Evolutionary conservation across 208 protist species (phyloP).

Genomic region (Leishmania tarentolae): DNA sequence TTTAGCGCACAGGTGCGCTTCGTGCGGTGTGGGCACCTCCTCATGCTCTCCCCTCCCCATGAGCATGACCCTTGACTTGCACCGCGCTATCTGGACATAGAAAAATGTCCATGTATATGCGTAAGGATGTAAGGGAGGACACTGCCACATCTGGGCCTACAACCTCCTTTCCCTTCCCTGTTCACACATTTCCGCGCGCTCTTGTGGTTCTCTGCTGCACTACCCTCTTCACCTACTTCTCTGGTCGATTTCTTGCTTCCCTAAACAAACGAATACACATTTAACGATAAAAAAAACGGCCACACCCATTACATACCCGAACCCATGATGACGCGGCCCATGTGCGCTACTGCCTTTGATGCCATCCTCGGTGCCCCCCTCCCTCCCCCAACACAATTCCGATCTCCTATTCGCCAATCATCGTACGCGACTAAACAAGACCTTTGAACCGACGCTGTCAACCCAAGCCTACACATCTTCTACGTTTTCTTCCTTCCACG

Average conservation of each 20-base stretch:
- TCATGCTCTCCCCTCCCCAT: not conserved
- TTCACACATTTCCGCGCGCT: not conserved
- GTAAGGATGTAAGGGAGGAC: not conserved
- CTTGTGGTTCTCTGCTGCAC: not conserved
- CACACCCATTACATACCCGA: not conserved
- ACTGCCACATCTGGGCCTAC: not conserved
- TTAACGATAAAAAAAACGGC: not conserved
- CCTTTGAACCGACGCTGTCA: conserved; percentile 3
- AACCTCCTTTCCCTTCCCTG: not conserved
- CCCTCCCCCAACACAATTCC: conserved; percentile 8
- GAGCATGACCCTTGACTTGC: not conserved
- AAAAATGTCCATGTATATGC: not conserved
- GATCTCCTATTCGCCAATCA: conserved; percentile 15
- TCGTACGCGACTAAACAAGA: not conserved
- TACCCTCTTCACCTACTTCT: not conserved
- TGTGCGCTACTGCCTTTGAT: not conserved
- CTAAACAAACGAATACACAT: not conserved
- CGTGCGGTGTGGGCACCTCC: not conserved
- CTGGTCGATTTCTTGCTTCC: not conserved
- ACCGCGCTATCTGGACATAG: not conserved
- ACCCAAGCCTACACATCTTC: not conserved
- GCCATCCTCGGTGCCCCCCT: not conserved
- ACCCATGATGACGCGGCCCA: not conserved
- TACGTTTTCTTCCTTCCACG: conserved; percentile 6
- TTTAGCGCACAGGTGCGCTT: not conserved